Evolutionary conservation across 805 yeast species (phyloP).

Genomic region (Yamadazyma akitaensis): DNA sequence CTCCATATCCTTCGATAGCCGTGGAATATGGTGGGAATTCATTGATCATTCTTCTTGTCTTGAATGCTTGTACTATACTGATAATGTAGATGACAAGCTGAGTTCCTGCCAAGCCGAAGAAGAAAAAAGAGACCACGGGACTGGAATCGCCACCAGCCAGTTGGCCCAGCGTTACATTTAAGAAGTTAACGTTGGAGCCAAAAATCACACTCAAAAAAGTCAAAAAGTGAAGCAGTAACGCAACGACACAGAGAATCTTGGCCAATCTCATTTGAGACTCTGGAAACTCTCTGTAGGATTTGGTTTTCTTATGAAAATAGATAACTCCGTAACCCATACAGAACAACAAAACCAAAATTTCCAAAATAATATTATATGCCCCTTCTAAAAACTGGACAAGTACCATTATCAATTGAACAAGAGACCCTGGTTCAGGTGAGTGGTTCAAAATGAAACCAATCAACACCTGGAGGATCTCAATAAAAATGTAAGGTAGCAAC

Average conservation of each 20-base stretch:
- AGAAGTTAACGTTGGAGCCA: not conserved
- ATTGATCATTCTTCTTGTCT: conserved; percentile 25
- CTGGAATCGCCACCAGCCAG: too few species aligned
- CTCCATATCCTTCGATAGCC: conserved; percentile 14
- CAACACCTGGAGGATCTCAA: not conserved
- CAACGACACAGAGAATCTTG: conserved; percentile 1
- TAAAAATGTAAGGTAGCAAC: conserved; percentile 18
- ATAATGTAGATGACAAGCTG: conserved; percentile 5
- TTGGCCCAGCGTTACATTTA: too few species aligned
- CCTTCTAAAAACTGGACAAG: conserved; percentile 5
- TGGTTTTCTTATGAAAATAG: conserved; percentile 23
- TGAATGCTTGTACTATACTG: conserved; percentile 20
- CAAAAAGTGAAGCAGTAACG: not conserved
- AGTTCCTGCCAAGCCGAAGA: conserved; percentile 13
- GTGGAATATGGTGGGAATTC: conserved; percentile 26
- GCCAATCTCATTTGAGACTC: conserved; percentile 1
- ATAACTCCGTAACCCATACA: conserved; percentile 37
- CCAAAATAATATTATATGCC: conserved; percentile 8
- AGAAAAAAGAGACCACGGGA: not conserved
- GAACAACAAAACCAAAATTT: conserved; percentile 21
- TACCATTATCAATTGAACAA: not conserved
- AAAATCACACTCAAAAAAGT: not conserved
- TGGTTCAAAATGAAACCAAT: conserved; percentile 7
- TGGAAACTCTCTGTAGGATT: conserved; percentile 24
- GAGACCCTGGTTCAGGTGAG: conserved; percentile 1